Evolutionary conservation across 2,329 filamentous ascomycete species (phyloP), one percentile per base, ranked within the genome.

Genomic region (Neofusicoccum ribis): DNA sequence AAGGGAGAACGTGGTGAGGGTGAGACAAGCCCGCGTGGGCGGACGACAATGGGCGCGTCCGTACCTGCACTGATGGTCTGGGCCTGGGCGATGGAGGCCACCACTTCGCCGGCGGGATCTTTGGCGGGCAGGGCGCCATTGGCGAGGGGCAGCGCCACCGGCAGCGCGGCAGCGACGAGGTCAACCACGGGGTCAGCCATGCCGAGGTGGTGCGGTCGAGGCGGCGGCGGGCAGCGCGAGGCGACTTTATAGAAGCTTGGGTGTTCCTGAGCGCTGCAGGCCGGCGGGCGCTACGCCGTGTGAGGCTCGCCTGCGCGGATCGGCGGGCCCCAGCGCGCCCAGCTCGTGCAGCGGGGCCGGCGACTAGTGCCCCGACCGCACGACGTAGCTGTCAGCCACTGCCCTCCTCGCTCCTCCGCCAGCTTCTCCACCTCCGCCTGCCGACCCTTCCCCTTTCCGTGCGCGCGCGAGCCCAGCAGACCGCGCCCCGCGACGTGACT

Each of bases 31-130:
- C n/a, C 17, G 9, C 20, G 23, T 3, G 43, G 36, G 7, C 23
- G 23, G 23, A 23, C 23, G 50, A 39, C 36, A 36, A 51, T 23
- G 37, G 41, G 27, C 15, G 15, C 5, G 12, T 46, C 17, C 59
- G 49, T 70, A 76, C 75, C 77, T 68, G 78, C 76, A 23, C 76
- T 80, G 65, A 81, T 81, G 34, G 76, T 74, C 68, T 79, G 75
- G 11, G 75, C 74, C 66, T 77, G 76, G 9, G 75, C 72, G 11
- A 78, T 76, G 52, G 78, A 74, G 64, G 77, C 74, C 5, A 76
- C 72, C 0, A 74, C 74, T 69, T 78, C 71, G 5, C 73, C 75
- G 52, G 76, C 76, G 17, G 76, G 71, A 66, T 77, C 74, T 37
- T 73, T 66, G 11, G 71, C 69, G 7, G 73, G 72, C 11, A 63